phyloP scores from a whole-genome alignment of 2,329 filamentous ascomycete species.

The Pseudocercospora fuligena region DNA sequence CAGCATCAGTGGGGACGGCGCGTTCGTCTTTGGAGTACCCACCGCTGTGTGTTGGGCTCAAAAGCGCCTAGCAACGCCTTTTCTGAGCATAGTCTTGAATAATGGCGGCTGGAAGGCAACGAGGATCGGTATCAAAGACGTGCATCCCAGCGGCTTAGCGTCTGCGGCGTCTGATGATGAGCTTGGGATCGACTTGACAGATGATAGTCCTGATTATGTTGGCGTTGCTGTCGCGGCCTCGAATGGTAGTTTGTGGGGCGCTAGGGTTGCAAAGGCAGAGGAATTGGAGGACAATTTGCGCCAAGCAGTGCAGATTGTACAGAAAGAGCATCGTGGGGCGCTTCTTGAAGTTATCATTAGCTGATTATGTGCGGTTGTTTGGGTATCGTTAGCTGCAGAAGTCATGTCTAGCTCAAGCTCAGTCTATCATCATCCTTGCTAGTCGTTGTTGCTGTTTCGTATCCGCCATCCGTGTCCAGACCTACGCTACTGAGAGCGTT shows the following conservation, averaged over 20 bases:
- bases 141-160: constrained; percentile 27
- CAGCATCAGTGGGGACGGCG: constrained; percentile 22
- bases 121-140: constrained; percentile 23
- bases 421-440: neutral
- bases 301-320: constrained; percentile 11
- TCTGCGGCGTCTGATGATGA: constrained; percentile 19
- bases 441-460: neutral
- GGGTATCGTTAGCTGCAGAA: neutral
- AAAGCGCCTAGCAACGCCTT: constrained; percentile 19
- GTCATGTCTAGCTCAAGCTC: neutral
- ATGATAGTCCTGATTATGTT: constrained; percentile 27
- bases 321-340: constrained; percentile 21
- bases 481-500: constrained; percentile 6
- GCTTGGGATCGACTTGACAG: constrained; percentile 24
- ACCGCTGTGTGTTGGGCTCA: constrained; percentile 23
- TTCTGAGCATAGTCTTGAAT: constrained; percentile 29
- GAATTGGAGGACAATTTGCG: constrained; percentile 15
- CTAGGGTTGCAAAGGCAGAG: constrained; percentile 5
- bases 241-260: constrained; percentile 17
- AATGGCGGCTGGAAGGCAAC: constrained; percentile 33
- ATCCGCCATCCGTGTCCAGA: neutral
- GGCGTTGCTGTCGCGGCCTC: constrained; percentile 23
- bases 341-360: constrained; percentile 19
- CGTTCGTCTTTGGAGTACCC: constrained; percentile 21
- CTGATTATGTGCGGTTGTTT: neutral